Conservation (phyloP, 306 rosid species). For the Castanopsis chinensis region DNA sequence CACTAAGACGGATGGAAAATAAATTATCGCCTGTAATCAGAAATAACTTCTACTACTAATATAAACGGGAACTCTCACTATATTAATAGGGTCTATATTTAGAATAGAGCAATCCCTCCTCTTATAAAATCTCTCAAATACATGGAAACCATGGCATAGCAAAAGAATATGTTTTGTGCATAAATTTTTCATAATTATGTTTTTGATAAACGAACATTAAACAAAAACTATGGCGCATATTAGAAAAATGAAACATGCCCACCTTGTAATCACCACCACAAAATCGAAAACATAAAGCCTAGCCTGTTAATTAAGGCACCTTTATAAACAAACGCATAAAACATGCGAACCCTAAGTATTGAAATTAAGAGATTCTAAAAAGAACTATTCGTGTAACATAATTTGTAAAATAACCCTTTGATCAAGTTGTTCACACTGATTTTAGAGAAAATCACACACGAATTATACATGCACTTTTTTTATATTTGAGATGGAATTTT, state of each 20-base stretch:
- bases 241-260: background rate
- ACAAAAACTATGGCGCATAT: background rate
- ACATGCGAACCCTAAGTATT: background rate
- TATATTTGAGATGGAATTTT: too few relatives aligned
- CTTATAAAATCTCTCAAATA: background rate
- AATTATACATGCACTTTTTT: too few relatives aligned
- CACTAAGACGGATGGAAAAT: too few relatives aligned
- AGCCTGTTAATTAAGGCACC: background rate
- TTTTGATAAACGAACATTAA: background rate
- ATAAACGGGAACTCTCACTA: background rate
- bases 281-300: background rate
- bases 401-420: background rate
- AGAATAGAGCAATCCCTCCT: too few relatives aligned
- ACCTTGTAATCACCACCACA: background rate
- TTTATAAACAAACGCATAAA: background rate
- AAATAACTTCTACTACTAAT: too few relatives aligned
- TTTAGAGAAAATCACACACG: background rate
- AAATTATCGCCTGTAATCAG: too few relatives aligned
- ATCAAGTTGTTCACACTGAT: background rate
- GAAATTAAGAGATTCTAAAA: background rate
- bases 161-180: background rate
- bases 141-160: background rate
- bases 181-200: background rate
- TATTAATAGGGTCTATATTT: too few relatives aligned
- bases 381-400: background rate